These are phyloP conservation scores for Mucor velutinosus DNA, from an alignment of 371 early-diverging fungal genomes.

Conservation along the genomic window DNA sequence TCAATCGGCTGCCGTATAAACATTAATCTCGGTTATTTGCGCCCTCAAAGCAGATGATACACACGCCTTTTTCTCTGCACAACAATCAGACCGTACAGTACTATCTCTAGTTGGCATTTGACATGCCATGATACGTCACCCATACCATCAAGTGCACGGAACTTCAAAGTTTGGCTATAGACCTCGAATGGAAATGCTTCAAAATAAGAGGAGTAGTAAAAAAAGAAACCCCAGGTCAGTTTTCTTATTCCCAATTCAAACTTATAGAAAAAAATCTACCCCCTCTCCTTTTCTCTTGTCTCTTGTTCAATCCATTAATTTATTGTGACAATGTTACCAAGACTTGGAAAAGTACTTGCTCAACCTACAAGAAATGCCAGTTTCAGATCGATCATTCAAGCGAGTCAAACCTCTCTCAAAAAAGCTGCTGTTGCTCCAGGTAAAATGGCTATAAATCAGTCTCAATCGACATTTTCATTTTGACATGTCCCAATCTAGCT, in stretches of 20 bases:
- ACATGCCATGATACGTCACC: background rate
- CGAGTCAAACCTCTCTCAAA: background rate
- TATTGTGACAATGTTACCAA: slow-evolving; percentile 9
- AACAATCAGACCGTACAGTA: background rate
- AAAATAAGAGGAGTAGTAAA: background rate
- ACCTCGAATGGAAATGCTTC: background rate
- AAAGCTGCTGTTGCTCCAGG: background rate
- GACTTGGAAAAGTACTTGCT: slow-evolving; percentile 7
- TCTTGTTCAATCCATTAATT: background rate
- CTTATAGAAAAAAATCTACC: background rate
- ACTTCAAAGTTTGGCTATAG: background rate
- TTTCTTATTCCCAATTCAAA: background rate
- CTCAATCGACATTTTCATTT: background rate
- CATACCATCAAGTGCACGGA: slow-evolving; percentile 1
- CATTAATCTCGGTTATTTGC: background rate
- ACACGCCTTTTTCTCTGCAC: background rate
- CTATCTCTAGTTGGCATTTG: background rate
- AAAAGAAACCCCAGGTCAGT: slow-evolving; percentile 1
- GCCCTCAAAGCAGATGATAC: background rate
- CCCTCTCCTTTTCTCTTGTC: background rate
- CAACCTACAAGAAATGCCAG: background rate
- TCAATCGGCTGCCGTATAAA: too few species aligned
- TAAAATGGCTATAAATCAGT: background rate
- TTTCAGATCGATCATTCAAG: slow-evolving; percentile 2
- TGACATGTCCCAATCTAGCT: background rate